These are phyloP conservation scores for Eucalyptus guilfoylei DNA, from an alignment of 345 rosid species.

Conservation along the genomic window DNA sequence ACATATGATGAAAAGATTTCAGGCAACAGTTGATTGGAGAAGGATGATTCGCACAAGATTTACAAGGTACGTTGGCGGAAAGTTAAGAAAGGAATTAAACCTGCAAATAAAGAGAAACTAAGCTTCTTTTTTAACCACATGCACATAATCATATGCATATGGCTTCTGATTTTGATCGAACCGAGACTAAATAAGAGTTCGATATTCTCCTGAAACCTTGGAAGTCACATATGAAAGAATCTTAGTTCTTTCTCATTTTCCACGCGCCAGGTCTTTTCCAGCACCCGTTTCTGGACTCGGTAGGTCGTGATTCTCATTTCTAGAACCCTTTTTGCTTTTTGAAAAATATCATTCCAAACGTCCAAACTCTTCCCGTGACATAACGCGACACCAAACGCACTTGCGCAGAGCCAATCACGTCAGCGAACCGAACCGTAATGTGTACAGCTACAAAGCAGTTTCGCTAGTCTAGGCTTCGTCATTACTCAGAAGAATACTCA, in stretches of 20 bases:
- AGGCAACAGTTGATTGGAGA: too few relatives aligned
- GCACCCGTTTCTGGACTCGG: background rate
- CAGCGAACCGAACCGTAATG: background rate
- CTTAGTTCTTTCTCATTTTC: background rate
- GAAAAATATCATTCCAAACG: background rate
- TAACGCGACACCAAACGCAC: background rate
- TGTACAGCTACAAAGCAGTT: background rate
- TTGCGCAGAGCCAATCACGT: too few relatives aligned
- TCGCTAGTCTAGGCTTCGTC: background rate
- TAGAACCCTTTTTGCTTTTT: background rate
- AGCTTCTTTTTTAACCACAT: background rate
- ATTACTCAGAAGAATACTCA: background rate
- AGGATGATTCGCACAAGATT: background rate
- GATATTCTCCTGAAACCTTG: rapidly evolving
- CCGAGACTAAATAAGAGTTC: background rate
- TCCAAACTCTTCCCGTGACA: rapidly evolving
- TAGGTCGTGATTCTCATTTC: background rate
- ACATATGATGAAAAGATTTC: background rate
- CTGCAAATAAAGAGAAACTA: background rate
- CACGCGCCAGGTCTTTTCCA: rapidly evolving
- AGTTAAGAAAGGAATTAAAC: background rate
- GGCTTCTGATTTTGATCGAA: background rate
- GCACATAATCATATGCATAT: background rate
- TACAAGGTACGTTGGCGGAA: background rate
- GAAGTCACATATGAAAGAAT: rapidly evolving